Percentiles rank a stretch among this genome's conserved stretches.
These are phyloP conservation scores for Mycena vulgaris DNA, from an alignment of 768 basidiomycete species.

Conservation along the genomic window DNA sequence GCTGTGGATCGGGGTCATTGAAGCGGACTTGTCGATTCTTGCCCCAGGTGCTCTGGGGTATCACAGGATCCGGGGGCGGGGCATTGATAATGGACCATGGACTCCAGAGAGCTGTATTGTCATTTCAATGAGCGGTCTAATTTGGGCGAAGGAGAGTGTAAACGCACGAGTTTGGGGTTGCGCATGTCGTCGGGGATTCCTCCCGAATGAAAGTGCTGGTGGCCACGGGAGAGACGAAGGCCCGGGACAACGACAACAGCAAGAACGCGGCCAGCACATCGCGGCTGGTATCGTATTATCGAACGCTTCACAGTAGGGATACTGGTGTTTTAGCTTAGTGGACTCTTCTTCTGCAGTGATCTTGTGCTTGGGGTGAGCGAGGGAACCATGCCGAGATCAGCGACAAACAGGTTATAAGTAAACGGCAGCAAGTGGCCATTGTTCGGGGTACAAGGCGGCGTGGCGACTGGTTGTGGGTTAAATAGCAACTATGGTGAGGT, in stretches of 20 bases:
- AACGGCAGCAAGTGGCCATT: constrained; percentile 8
- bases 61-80: neutral
- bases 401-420: neutral
- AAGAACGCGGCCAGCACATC: constrained; percentile 27
- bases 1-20: neutral
- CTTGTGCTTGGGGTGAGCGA: neutral
- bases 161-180: constrained; percentile 1
- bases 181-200: neutral
- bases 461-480: neutral
- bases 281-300: neutral
- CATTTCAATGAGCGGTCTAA: neutral
- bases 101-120: neutral
- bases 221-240: constrained; percentile 12
- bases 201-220: constrained; percentile 15
- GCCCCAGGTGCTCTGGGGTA: neutral
- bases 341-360: neutral
- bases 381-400: neutral
- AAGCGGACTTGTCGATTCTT: neutral
- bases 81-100: too few species aligned
- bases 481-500: constrained; percentile 7
- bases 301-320: neutral
- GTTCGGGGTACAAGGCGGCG: constrained; percentile 25
- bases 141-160: too few species aligned
- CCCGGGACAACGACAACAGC: constrained; percentile 22
- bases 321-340: neutral